Percentiles rank a stretch among this genome's conserved stretches.
These are phyloP conservation scores for Ophioceras dolichostomum DNA, from an alignment of 2,329 filamentous ascomycete species.

Conservation along the genomic window DNA sequence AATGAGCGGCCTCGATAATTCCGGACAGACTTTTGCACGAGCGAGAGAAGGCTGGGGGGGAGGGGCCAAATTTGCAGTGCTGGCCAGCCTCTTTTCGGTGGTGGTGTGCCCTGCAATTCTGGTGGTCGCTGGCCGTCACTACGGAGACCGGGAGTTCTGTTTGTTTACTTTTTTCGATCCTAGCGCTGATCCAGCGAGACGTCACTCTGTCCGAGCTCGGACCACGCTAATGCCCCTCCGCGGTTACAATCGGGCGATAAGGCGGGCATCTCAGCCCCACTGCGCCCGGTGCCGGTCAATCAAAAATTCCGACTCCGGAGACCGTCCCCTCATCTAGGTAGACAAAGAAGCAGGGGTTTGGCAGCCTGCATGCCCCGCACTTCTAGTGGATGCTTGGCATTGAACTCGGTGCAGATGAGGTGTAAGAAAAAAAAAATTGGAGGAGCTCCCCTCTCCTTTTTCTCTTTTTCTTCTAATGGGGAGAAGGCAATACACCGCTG, in stretches of 20 bases:
- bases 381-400: neutral
- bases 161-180: constrained; percentile 9
- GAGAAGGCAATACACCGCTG: constrained; percentile 9
- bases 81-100: too few relatives aligned
- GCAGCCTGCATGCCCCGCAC: neutral
- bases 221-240: too few relatives aligned
- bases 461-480: constrained; percentile 14
- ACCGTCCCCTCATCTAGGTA: too few relatives aligned
- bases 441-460: constrained; percentile 6
- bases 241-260: too few relatives aligned
- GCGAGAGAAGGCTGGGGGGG: constrained; percentile 1
- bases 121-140: constrained; percentile 8
- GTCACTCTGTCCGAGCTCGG: too few relatives aligned
- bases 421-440: constrained; percentile 10
- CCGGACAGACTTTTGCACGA: too few relatives aligned
- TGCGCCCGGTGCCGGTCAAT: too few relatives aligned
- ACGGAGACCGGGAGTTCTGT: constrained; percentile 10
- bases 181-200: neutral
- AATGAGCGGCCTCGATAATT: neutral
- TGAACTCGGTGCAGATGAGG: neutral
- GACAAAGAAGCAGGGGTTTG: neutral
- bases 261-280: too few relatives aligned
- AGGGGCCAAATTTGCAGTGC: constrained; percentile 4
- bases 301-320: too few relatives aligned
- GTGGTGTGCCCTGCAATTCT: too few relatives aligned